phyloP scores from a whole-genome alignment of 2,329 filamentous ascomycete species.

The Aspergillus flavus region DNA sequence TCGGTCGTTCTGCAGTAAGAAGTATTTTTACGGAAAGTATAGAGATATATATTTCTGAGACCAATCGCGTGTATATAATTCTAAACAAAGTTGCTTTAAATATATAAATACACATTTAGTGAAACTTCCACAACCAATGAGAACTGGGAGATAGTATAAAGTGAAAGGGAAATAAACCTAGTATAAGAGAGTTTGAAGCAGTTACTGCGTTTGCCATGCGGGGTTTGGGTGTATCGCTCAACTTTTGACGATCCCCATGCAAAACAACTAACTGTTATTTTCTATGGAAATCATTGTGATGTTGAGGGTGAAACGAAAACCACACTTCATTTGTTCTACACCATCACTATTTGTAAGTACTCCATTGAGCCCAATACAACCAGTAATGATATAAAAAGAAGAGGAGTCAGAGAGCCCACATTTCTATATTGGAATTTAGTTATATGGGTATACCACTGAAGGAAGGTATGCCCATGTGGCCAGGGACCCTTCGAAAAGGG shows the following conservation, averaged over 20 bases:
- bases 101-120: background rate
- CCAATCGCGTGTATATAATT: background rate
- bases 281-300: slow-evolving; percentile 12
- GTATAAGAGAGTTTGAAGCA: background rate
- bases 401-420: slow-evolving; percentile 42
- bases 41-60: background rate
- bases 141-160: background rate
- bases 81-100: background rate
- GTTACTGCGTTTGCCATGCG: background rate
- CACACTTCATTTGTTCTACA: slow-evolving; percentile 26
- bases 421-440: slow-evolving; percentile 34
- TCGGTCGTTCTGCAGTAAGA: background rate
- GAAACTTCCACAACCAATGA: background rate
- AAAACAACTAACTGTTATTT: background rate
- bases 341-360: slow-evolving; percentile 25
- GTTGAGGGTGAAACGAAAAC: slow-evolving; percentile 45
- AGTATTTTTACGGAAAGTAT: background rate
- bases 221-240: background rate
- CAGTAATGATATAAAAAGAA: slow-evolving; percentile 18
- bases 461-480: slow-evolving; percentile 18
- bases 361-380: slow-evolving; percentile 26
- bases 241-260: background rate
- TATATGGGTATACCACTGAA: slow-evolving; percentile 22
- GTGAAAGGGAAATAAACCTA: background rate
- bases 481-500: background rate